Conservation (phyloP, 768 basidiomycete species). For the Tricholoma matsutake region DNA sequence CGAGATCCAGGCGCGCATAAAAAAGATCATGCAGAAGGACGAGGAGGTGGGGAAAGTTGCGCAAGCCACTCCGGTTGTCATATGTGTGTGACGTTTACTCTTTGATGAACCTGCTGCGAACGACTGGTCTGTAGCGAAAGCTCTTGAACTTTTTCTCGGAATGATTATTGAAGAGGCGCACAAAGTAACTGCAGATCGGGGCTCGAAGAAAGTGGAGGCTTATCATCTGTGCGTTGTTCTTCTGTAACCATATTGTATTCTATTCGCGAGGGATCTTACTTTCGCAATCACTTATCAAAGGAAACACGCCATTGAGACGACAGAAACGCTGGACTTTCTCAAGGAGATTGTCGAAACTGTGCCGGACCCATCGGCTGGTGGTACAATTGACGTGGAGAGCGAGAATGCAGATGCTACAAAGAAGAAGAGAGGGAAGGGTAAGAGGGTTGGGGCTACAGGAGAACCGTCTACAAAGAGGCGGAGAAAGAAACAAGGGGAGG, state of each 20-base stretch:
- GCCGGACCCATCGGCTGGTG: slow-evolving; percentile 84
- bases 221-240: slow-evolving; percentile 80
- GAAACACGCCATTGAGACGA: slow-evolving; percentile 88
- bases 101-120: neutral
- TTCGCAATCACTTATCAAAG: slow-evolving; percentile 37
- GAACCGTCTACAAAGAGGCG: slow-evolving; percentile 45
- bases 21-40: slow-evolving; percentile 99
- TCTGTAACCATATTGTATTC: neutral
- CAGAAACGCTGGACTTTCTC: slow-evolving; percentile 89
- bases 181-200: slow-evolving; percentile 74
- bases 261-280: neutral
- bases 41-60: slow-evolving; percentile 99
- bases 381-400: slow-evolving; percentile 68
- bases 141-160: slow-evolving; percentile 87
- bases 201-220: slow-evolving; percentile 85
- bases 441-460: slow-evolving; percentile 38
- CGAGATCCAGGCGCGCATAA: slow-evolving; percentile 80
- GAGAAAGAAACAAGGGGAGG: slow-evolving; percentile 45
- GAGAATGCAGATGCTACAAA: slow-evolving; percentile 52
- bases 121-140: slow-evolving; percentile 64
- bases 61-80: slow-evolving; percentile 92
- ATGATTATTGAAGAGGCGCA: slow-evolving; percentile 79
- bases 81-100: slow-evolving; percentile 65
- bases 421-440: slow-evolving; percentile 60
- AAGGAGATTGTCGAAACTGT: slow-evolving; percentile 86